A percentile compares a stretch with the other conserved stretches of the same genome.
phyloP scores from a whole-genome alignment of 2,329 filamentous ascomycete species.

The Parafenestella ontariensis region DNA sequence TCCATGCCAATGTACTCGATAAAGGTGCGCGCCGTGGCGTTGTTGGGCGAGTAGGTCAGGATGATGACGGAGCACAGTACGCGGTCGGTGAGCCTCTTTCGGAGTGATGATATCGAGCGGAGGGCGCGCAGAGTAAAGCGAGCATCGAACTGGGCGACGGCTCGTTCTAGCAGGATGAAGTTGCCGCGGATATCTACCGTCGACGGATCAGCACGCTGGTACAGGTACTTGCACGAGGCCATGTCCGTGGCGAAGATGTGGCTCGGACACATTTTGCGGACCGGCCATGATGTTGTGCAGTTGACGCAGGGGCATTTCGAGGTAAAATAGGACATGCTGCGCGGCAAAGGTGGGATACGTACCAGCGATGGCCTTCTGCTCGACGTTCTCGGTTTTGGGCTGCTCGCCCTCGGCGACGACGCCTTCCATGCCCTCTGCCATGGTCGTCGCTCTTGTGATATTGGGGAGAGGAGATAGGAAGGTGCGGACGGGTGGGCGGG shows the following conservation, averaged over 20 bases:
- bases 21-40: constrained; percentile 71
- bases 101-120: constrained; percentile 92
- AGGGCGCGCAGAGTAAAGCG: constrained; percentile 94
- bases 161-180: constrained; percentile 88
- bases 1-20: constrained; percentile 73
- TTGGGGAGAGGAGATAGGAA: constrained; percentile 14
- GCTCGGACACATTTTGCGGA: constrained; percentile 37
- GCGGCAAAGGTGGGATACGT: constrained; percentile 20
- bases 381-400: constrained; percentile 50
- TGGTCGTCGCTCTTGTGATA: constrained; percentile 35
- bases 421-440: constrained; percentile 61
- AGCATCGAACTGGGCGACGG: constrained; percentile 90
- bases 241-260: constrained; percentile 41
- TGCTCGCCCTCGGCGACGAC: constrained; percentile 52
- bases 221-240: constrained; percentile 37
- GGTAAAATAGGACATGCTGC: constrained; percentile 28
- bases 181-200: constrained; percentile 89
- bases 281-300: constrained; percentile 24
- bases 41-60: constrained; percentile 77
- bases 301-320: constrained; percentile 31
- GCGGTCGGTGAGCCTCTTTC: constrained; percentile 85
- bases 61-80: constrained; percentile 81
- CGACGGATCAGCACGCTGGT: constrained; percentile 40
- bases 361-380: constrained; percentile 51
- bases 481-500: constrained; percentile 18